A percentile compares a stretch with the other conserved stretches of the same genome.
These are phyloP conservation scores for Mycena olivaceomarginata DNA, from an alignment of 768 basidiomycete species.

Conservation along the genomic window DNA sequence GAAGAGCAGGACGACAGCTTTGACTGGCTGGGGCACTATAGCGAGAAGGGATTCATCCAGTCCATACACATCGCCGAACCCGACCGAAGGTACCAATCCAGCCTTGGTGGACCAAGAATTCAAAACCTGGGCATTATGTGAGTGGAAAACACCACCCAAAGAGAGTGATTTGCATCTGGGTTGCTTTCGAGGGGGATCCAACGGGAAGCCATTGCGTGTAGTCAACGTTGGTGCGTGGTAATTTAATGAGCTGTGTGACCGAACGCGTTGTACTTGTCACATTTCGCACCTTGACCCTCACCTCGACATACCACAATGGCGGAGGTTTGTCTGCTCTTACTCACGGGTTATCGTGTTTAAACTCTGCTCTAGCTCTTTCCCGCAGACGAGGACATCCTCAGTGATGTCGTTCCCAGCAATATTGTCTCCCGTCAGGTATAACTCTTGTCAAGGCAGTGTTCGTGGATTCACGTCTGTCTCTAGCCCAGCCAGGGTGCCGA, in stretches of 20 bases:
- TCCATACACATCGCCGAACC: slow-evolving; percentile 85
- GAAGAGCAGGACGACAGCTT: slow-evolving; percentile 92
- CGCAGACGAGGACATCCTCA: slow-evolving; percentile 88
- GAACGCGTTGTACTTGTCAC: too few species aligned
- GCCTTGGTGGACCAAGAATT: slow-evolving; percentile 83
- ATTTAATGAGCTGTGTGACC: background rate
- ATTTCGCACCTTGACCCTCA: background rate
- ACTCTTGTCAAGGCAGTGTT: background rate
- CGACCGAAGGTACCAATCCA: slow-evolving; percentile 71
- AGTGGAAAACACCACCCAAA: slow-evolving; percentile 24
- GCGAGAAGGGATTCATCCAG: slow-evolving; percentile 82
- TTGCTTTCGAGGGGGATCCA: slow-evolving; percentile 93
- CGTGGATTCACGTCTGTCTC: slow-evolving; percentile 31
- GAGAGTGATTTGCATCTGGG: slow-evolving; percentile 59
- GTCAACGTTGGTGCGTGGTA: background rate
- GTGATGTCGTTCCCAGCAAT: slow-evolving; percentile 93
- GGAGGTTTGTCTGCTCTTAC: slow-evolving; percentile 1
- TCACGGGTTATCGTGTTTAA: background rate
- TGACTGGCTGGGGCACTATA: slow-evolving; percentile 83
- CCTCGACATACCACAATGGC: slow-evolving; percentile 7
- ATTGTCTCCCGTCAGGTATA: slow-evolving; percentile 91
- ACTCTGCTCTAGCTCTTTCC: slow-evolving; percentile 36
- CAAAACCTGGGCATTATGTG: slow-evolving; percentile 61
- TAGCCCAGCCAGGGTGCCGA: slow-evolving; percentile 82
- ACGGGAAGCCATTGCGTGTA: slow-evolving; percentile 45